phyloP scores from a whole-genome alignment of 768 basidiomycete genomes.

The Mycena galopus region DNA sequence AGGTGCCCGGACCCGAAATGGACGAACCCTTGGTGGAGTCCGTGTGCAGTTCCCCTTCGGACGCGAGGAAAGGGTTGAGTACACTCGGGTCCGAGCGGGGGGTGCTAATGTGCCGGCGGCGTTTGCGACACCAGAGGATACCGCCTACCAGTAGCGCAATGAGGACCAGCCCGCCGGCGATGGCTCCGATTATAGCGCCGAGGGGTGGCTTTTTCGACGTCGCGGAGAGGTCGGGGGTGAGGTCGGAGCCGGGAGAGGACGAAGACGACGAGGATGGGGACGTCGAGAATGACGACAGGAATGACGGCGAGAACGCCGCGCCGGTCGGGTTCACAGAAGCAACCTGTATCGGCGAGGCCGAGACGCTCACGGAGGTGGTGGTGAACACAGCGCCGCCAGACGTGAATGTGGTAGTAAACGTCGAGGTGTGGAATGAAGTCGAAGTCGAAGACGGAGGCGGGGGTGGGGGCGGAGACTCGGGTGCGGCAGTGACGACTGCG shows the following conservation, averaged over 20 bases:
- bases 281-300: too few species aligned
- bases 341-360: too few species aligned
- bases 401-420: neutral
- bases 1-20: neutral
- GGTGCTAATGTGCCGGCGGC: neutral
- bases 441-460: neutral
- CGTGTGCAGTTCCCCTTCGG: neutral
- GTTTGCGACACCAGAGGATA: neutral
- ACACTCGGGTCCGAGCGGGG: neutral
- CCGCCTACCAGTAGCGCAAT: neutral
- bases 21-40: neutral
- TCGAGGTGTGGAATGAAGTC: neutral
- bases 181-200: neutral
- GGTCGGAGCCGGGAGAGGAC: too few species aligned
- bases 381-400: neutral
- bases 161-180: neutral
- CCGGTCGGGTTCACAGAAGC: too few species aligned
- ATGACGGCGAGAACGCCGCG: too few species aligned
- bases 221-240: too few species aligned
- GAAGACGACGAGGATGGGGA: too few species aligned
- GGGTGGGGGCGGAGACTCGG: neutral
- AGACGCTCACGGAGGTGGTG: too few species aligned
- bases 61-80: neutral
- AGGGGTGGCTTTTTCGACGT: neutral
- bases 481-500: neutral